Evolutionary conservation across 2,329 filamentous ascomycete species (phyloP), one percentile per base, ranked within the genome.

Genomic region (Stachybotrys chartarum): DNA sequence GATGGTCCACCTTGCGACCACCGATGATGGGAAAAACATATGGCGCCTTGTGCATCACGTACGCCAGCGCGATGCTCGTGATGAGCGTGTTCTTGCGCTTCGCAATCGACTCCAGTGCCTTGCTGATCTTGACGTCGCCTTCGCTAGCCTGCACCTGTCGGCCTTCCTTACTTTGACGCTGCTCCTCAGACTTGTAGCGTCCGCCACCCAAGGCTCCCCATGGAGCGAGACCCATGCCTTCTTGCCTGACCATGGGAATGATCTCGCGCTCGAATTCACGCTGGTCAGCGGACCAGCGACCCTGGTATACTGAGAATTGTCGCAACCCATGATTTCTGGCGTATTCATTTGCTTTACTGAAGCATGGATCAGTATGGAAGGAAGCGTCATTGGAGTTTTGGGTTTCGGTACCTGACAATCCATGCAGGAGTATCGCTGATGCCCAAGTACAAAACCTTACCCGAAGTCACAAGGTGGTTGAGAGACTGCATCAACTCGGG

Each of bases 11-110:
- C 61, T 84, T 90, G 11, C 87, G 78, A 0, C 85, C 85, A 11
- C 88, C 87, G 5, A 90, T 75, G 46, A 91, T 83, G 1, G 88
- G 88, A 64, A 89, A 90, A 12, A 91, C 84, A 62, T 89, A 83
- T 0, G 86, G 81, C 1, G 84, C 75, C 72, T 91, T 90, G 60
- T 83, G 79, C 77, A 88, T 80, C 14, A 91, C 83, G 64, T 91
- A 91, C 2, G 88, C 87, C 30, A 91, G 70, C 8, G 88, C 87
- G 55, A 80, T 67, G 58, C 74, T 76, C 16, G 75, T 78, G 59
- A 78, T 70, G 53, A 68, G 60, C 3, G 73, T 75, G 58, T 68
- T 66, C 60, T 76, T 76, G 57, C 71, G 70, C 30, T 63, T 60
- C 50, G 77, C 76, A 50, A 88, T 77, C 31, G 68, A 76, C 76